Base-by-base conservation (phyloP, 495 filamentous ascomycete species). In the Podospora comata region DNA sequence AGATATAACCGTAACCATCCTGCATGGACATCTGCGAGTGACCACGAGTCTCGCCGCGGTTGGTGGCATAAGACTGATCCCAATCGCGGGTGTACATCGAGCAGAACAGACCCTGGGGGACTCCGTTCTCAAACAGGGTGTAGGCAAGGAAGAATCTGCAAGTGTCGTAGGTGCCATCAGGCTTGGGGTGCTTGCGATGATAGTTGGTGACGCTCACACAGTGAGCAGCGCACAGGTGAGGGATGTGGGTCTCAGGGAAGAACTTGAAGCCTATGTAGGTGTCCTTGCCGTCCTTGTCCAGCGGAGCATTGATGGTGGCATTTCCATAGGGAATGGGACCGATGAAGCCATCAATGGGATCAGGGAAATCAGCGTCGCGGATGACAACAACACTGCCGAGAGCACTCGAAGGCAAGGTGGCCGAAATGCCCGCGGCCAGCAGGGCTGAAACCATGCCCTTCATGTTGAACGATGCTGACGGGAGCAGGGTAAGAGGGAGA, bases 61-160 rank as follows among this genome's bases (percentile, higher is more conserved):
- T 71, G 16, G 66, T 68, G 5, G 70, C 70, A 53, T 71, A 71
- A 3, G 70, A 68, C 1, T 2, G 15, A 56, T 71, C 67, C 4
- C 60, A 71, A n/a, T 66, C 63, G 23, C 70, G 66, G 0, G 70
- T 66, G 55, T 71, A 71, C 66, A 71, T 16, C 32, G 70, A 4
- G 64, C 70, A 71, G 64, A 60, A 66, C 20, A 71, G 48, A 23
- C 70, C 70, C 64, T 68, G 32, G 53, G 70, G 30, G 4, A 32
- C 19, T 7, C 48, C 54, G 27, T 68, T 59, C 60, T 68, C 55
- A n/a, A 39, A 64, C 30, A 71, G n/a, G 4, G 59, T 60, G 66
- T 69, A 71, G 58, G 70, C 70, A 15, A 71, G 23, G 56, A 71
- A 71, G 60, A 71, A 71, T 44, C 63, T 66, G 54, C 59, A 65